Evolutionary conservation across 371 early-diverging fungal genomes (phyloP).

Genomic region (Zychaea mexicana): DNA sequence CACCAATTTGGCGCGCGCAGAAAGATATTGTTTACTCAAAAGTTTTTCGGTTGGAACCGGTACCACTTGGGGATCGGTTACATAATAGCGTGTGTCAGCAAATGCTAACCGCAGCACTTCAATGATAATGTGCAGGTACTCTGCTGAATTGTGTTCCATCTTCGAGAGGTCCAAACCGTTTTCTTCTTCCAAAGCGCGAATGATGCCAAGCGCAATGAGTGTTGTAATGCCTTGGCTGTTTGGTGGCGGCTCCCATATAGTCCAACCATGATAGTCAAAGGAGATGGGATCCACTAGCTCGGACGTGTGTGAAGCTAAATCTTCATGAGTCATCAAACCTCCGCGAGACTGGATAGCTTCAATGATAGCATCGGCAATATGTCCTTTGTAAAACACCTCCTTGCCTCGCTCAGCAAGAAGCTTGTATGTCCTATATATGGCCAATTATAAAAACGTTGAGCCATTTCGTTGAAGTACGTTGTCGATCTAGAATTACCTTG

Average conservation of each 20-base stretch:
- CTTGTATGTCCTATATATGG: slow-evolving; percentile 59
- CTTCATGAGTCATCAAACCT: slow-evolving; percentile 74
- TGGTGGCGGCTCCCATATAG: slow-evolving; percentile 77
- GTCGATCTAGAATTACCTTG: slow-evolving; percentile 44
- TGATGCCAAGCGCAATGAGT: slow-evolving; percentile 74
- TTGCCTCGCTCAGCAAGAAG: slow-evolving; percentile 66
- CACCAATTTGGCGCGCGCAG: slow-evolving; percentile 58
- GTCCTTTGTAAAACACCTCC: slow-evolving; percentile 79
- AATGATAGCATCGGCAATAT: slow-evolving; percentile 75
- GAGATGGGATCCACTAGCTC: slow-evolving; percentile 66
- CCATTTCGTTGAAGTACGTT: neutral
- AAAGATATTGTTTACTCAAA: slow-evolving; percentile 61
- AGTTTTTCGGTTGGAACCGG: slow-evolving; percentile 52
- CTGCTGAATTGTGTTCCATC: slow-evolving; percentile 59
- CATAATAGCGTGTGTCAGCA: slow-evolving; percentile 70
- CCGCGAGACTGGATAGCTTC: slow-evolving; percentile 59
- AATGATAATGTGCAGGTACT: slow-evolving; percentile 69
- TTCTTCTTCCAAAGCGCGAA: slow-evolving; percentile 57
- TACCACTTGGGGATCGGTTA: slow-evolving; percentile 70
- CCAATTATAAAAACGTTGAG: neutral
- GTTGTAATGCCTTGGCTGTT: slow-evolving; percentile 81
- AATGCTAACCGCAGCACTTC: slow-evolving; percentile 77
- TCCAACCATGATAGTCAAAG: slow-evolving; percentile 65
- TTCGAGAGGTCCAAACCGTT: slow-evolving; percentile 40
- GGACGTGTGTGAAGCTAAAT: slow-evolving; percentile 65